phyloP scores from a whole-genome alignment of 371 early-diverging fungal genomes.

The Vavraia culicis region DNA sequence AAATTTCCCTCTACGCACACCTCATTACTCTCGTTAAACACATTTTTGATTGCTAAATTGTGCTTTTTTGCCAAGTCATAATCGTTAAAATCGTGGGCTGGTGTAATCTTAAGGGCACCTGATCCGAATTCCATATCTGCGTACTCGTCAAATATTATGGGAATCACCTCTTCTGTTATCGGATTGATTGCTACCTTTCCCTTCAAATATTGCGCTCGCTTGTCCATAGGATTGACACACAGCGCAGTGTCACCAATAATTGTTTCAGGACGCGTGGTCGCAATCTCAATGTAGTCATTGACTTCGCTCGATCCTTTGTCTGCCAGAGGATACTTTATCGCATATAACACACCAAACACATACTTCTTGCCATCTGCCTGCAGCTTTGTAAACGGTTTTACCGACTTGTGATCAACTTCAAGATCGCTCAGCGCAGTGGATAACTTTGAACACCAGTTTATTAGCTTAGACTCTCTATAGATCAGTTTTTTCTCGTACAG shows the following conservation, averaged over 20 bases:
- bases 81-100: constrained; percentile 96
- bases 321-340: constrained; percentile 46
- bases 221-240: constrained; percentile 72
- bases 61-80: constrained; percentile 83
- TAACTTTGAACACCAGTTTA: constrained; percentile 91
- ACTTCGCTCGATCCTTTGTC: constrained; percentile 47
- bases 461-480: constrained; percentile 78
- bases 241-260: constrained; percentile 93
- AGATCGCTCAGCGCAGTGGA: constrained; percentile 86
- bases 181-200: constrained; percentile 58
- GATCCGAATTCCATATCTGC: constrained; percentile 88
- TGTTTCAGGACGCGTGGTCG: constrained; percentile 95
- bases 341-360: constrained; percentile 78
- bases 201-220: constrained; percentile 48
- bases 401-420: constrained; percentile 49
- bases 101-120: constrained; percentile 96
- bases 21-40: constrained; percentile 80
- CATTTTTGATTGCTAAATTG: constrained; percentile 65
- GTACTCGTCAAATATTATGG: constrained; percentile 65
- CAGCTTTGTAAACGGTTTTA: constrained; percentile 22
- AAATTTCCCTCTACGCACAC: constrained; percentile 51
- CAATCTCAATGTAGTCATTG: constrained; percentile 63
- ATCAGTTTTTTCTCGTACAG: constrained; percentile 83
- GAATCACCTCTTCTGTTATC: constrained; percentile 63
- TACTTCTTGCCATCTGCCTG: constrained; percentile 54